These are phyloP conservation scores for Elaphomyces granulatus DNA, from an alignment of 495 filamentous ascomycete genomes.

Conservation along the genomic window DNA sequence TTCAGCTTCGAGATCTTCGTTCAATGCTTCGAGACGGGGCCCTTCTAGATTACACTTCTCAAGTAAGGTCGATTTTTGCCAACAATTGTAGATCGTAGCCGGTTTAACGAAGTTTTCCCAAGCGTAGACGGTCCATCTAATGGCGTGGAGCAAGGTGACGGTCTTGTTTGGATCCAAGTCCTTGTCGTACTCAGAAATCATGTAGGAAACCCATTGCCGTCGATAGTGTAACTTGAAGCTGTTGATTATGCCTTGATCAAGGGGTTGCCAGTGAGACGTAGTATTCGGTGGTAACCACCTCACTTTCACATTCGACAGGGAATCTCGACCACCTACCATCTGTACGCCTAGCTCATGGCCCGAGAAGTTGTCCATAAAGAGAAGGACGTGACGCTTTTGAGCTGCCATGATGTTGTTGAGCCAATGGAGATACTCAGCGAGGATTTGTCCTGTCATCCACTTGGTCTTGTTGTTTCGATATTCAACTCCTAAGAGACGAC, in stretches of 20 bases:
- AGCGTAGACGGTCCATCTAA: slow-evolving; percentile 7
- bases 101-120: too few species aligned
- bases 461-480: slow-evolving; percentile 16
- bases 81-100: too few species aligned
- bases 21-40: too few species aligned
- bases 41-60: too few species aligned
- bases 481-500: too few species aligned
- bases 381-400: slow-evolving; percentile 14
- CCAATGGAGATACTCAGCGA: slow-evolving; percentile 13
- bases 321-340: background rate
- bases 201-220: slow-evolving; percentile 12
- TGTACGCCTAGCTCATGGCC: slow-evolving; percentile 12
- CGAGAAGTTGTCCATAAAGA: slow-evolving; percentile 19
- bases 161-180: slow-evolving; percentile 5
- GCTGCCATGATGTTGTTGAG: slow-evolving; percentile 15
- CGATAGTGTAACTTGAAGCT: slow-evolving; percentile 15
- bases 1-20: too few species aligned
- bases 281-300: slow-evolving; percentile 17
- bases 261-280: slow-evolving; percentile 14
- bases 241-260: slow-evolving; percentile 20
- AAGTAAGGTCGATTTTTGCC: too few species aligned
- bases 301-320: slow-evolving; percentile 10
- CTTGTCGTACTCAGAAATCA: slow-evolving; percentile 6
- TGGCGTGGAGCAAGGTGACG: slow-evolving; percentile 10
- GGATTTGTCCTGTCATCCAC: too few species aligned